Evolutionary conservation across 192 early-diverging fungal species (phyloP), one percentile per base, ranked within the genome.

Genomic region (Coemansia sp.): DNA sequence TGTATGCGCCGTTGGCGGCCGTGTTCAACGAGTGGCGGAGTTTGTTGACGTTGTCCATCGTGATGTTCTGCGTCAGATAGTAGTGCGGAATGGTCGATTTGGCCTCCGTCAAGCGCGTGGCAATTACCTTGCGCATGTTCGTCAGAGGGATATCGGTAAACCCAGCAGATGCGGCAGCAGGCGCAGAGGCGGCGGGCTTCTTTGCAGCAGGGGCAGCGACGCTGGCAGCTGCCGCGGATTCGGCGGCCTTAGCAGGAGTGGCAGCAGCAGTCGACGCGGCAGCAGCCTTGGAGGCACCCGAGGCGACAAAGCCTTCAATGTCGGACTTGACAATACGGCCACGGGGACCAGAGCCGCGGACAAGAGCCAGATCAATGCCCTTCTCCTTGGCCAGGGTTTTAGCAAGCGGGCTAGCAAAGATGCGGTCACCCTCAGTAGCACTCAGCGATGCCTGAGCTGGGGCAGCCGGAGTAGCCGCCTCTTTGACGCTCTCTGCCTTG

Each of bases 241-340:
- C 32, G 1, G 31, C 31, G 15, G 29, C 29, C 55, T 34, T 58
- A 1, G 84, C 73, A 20, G 75, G 40, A 39, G 72, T 29, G 20
- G 76, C 50, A 22, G 82, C 69, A 19, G 79, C 75, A 29, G 76
- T 29, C 59, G 84, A 36, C 24, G 82, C 67, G 29, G 82, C 75
- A 29, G 76, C 50, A 0, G 74, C 68, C 48, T 68, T 62, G 42
- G 59, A 7, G 63, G 70, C 61, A 65, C 72, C 76, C 27, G 74
- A 65, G 3, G 51, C 71, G 36, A 74, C 46, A 51, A 69, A 93
- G 66, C 73, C 85, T 67, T 93, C 87, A 40, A 99, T 89, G 76
- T 99, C 97, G 45, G 88, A 86, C 88, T 98, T 97, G 53, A 94
- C 75, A 66, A 99, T 91, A 65, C 96, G 89, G 65, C 95, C 95